Evolutionary conservation across 768 basidiomycete genomes (phyloP), one percentile per base, ranked within the genome.

Genomic region (Mycena haematopus): DNA sequence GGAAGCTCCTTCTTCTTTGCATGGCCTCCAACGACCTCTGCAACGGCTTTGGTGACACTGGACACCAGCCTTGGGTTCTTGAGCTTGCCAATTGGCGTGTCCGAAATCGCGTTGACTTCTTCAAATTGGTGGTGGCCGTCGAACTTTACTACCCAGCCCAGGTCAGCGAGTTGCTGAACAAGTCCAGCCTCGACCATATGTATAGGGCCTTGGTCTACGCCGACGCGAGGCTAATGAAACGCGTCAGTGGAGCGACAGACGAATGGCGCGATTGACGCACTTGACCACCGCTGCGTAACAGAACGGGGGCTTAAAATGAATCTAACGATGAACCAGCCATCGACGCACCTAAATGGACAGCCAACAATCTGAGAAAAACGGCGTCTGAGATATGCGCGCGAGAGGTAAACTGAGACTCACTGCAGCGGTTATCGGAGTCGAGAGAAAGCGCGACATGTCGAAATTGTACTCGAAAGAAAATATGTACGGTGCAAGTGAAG

Each of bases 1-100:
- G 95, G 92, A 24, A 99, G 79, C 69, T 87, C 84, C 1, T 96
- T 95, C 56, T 86, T 86, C 77, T 83, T 83, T 25, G 86, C 87
- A 75, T 95, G 92, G 2, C 72, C 83, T 14, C 86, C 86, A n/a
- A 99, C 91, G 33, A 78, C 87, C 36, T 82, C 76, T n/a, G 92
- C 87, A 38, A 99, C 89, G 46, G 88, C 84, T 74, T 94, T 74
- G 66, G 86, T 88, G 45, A 98, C 96, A 17, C 84, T 82, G 25
- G 91, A 92, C 36, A 99, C 96, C 38, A 94, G 75, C 24, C 92
- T 79, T 11, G 96, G 95, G 73, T 96, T 95, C 83, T 93, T 96
- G 66, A 99, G 82, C 66, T 84, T 90, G 24, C 93, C 95, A 65
- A 95, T 91, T 14, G 92, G 91, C 31, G 92, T 89, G 72, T 95